Base-by-base conservation (phyloP, 495 filamentous ascomycete species). In the Aspergillus nidulans region DNA sequence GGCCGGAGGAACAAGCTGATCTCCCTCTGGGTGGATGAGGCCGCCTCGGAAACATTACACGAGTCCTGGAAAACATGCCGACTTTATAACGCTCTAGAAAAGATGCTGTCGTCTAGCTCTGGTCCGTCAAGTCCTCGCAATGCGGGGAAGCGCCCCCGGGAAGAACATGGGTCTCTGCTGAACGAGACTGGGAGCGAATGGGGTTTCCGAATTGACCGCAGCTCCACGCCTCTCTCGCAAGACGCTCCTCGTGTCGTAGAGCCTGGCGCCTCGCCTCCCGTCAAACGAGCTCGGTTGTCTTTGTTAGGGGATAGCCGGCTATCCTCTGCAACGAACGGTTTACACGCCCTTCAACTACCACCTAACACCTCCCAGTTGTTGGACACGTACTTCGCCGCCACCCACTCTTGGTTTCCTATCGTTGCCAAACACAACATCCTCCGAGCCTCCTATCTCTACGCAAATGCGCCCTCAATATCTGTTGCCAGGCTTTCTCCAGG, bases 381-480 rank as follows among this genome's bases (percentile, higher is more conserved):
- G 20, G 85, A 91, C 61, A 74, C 85, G 6, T 89, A 88, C 61
- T 89, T 89, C 61, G 81, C 86, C 3, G 81, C 83, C 49, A 90
- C 87, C 2, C 83, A 89, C 63, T 77, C 77, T 10, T 91, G 87
- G 87, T 77, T 90, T 16, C 87, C 87, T 4, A 82, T 89, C 36
- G 70, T 85, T 28, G 83, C 87, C 23, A 89, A 88, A 62, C 83
- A 88, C 61, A 83, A 82, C 52, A 71, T 89, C 10, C 69, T 84
- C 6, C 78, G 77, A 43, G 66, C 76, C 12, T 74, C 75, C 15
- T 80, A 82, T 64, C 65, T 73, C 39, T 78, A 80, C 55, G 70
- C 77, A 46, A 78, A 77, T 68, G 38, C 76, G 55, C 46, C 77
- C 61, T 49, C 47, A 4, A 46, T 77, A 58, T 59, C 81, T 70